phyloP scores from a whole-genome alignment of 2,329 filamentous ascomycete species.

The Xylariaceae sp. region DNA sequence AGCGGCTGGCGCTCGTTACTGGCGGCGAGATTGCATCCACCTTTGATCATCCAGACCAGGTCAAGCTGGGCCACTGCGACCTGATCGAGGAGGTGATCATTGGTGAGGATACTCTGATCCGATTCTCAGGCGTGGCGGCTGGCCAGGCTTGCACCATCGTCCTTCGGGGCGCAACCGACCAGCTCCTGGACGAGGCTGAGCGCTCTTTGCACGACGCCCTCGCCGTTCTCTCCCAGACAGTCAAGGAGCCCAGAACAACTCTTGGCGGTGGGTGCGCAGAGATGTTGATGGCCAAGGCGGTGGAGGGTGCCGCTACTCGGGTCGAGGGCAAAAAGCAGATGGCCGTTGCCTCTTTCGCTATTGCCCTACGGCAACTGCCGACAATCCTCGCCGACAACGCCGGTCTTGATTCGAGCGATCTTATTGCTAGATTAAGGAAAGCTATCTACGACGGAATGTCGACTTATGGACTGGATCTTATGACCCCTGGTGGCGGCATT shows the following conservation, averaged over 20 bases:
- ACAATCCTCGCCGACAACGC: constrained; percentile 98
- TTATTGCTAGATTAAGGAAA: constrained; percentile 87
- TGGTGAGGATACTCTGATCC: constrained; percentile 94
- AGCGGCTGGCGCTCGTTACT: constrained; percentile 89
- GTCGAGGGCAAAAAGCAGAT: constrained; percentile 96
- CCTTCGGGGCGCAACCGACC: constrained; percentile 91
- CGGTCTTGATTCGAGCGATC: constrained; percentile 89
- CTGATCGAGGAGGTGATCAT: constrained; percentile 98
- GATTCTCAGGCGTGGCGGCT: constrained; percentile 92
- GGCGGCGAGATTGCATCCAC: constrained; percentile 97
- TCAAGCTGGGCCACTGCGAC: constrained; percentile 94
- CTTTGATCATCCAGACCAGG: constrained; percentile 95
- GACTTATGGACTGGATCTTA: constrained; percentile 85
- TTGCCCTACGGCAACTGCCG: constrained; percentile 85
- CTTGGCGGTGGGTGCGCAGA: constrained; percentile 94
- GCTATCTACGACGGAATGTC: constrained; percentile 93
- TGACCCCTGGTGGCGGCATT: constrained; percentile 87
- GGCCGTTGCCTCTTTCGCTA: constrained; percentile 85
- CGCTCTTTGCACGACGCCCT: constrained; percentile 93
- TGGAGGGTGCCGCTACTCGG: constrained; percentile 88
- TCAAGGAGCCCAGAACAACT: constrained; percentile 90
- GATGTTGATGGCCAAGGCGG: constrained; percentile 99
- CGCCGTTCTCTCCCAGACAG: constrained; percentile 93
- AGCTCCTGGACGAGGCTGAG: constrained; percentile 95
- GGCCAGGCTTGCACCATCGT: constrained; percentile 96